phyloP scores from a whole-genome alignment of 306 rosid genomes.

The Canavalia gladiata region DNA sequence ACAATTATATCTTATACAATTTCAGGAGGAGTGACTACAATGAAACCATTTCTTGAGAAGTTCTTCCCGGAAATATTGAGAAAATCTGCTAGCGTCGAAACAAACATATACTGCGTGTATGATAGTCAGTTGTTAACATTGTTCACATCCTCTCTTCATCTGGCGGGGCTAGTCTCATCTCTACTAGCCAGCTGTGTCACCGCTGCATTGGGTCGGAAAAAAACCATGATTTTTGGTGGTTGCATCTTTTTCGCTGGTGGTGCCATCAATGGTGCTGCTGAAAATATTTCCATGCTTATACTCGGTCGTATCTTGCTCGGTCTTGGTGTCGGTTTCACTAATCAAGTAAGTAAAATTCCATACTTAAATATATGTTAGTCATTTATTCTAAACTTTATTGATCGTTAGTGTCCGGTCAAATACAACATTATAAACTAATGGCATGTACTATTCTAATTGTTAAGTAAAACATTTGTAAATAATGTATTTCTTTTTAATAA shows the following conservation, averaged over 20 bases:
- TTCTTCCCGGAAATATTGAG: constrained; percentile 66
- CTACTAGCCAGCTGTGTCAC: constrained; percentile 66
- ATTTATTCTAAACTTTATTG: not conserved
- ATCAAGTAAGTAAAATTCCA: constrained; percentile 56
- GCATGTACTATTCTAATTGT: no score
- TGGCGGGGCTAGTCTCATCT: constrained; percentile 64
- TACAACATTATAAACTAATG: no score
- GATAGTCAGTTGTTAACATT: constrained; percentile 68
- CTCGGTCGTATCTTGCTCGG: constrained; percentile 81
- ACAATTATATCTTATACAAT: not conserved
- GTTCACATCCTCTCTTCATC: constrained; percentile 77
- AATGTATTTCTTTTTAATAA: no score
- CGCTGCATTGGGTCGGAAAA: constrained; percentile 56
- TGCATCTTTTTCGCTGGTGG: constrained; percentile 64
- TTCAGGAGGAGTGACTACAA: constrained; percentile 78
- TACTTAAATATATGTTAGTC: not conserved
- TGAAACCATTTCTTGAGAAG: constrained; percentile 67
- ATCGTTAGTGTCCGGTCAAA: no score
- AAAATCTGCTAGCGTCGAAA: constrained; percentile 47
- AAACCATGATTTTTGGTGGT: constrained; percentile 70
- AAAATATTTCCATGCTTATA: constrained; percentile 69
- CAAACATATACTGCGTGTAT: constrained; percentile 64
- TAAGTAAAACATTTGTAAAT: no score
- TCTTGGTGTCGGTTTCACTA: constrained; percentile 75
- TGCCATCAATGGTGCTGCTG: constrained; percentile 68